Evolutionary conservation across 768 basidiomycete species (phyloP), one percentile per base, ranked within the genome.

Genomic region (Kwoniella europaea): DNA sequence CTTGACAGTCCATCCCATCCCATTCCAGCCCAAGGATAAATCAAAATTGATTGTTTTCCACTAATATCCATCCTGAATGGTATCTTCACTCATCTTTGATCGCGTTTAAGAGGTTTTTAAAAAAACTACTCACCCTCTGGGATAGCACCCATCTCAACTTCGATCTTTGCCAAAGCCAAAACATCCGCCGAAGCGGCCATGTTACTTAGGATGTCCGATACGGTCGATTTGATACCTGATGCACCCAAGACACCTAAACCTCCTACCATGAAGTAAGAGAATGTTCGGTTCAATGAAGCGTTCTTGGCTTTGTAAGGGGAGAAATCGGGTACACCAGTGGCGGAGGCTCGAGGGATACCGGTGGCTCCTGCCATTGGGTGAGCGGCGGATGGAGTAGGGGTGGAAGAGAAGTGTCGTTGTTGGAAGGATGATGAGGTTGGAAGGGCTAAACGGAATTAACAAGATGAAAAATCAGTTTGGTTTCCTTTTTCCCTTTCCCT

Each of bases 111-210:
- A 46, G 10, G 44, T 46, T 16, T 2, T 0, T 3, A 58, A 10
- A 22, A 16, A 22, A 16, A 35, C 12, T 92, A 85, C 94, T 80
- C 72, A 82, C 82, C 94, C 88, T 98, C 94, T 46, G 97, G 97
- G 80, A 99, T 98, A 71, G 85, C 86, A 65, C 86, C 85, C 71
- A 99, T 89, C 50, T 96, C 93, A 70, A 99, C 90, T 86, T 99
- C 97, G 72, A 98, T 93, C 87, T 98, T 98, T 71, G 97, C 97
- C 75, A 98, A 88, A 61, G 97, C 97, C 78, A 98, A 90, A 64
- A 99, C 96, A 82, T 99, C 97, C 44, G 96, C 94, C 50, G 94
- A 96, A 24, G 97, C 97, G 63, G 93, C 88, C 94, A 99, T 96
- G 73, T 93, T 94, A 81, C 91, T 89, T 71, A 99, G 87, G 86